phyloP scores from a whole-genome alignment of 192 early-diverging fungal species.

The Diversispora epigaea region DNA sequence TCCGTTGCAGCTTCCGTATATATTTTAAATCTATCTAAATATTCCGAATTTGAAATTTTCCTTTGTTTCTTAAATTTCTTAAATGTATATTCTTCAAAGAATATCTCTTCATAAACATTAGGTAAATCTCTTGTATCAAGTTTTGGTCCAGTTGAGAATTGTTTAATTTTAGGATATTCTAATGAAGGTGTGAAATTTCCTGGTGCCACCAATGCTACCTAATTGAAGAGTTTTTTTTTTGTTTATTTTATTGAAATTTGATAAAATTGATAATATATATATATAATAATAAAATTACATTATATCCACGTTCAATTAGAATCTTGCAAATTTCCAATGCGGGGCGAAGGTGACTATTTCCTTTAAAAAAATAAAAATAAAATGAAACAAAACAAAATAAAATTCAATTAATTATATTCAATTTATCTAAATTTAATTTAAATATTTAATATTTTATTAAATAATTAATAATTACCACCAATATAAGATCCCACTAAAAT shows the following conservation, averaged over 20 bases:
- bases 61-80: not conserved
- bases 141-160: not conserved
- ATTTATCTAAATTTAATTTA: not conserved
- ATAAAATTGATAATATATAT: not conserved
- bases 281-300: not conserved
- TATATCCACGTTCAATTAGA: slow-evolving; percentile 9
- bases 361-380: not conserved
- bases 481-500: slow-evolving; percentile 7
- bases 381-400: not conserved
- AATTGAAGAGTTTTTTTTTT: not conserved
- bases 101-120: not conserved
- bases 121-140: not conserved
- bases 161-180: slow-evolving; percentile 8
- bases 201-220: slow-evolving; percentile 9
- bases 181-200: not conserved
- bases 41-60: not conserved
- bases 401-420: not conserved
- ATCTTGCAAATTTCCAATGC: slow-evolving; percentile 15
- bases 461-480: slow-evolving; percentile 18
- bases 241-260: not conserved
- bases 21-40: slow-evolving; percentile 2
- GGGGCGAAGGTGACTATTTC: not conserved
- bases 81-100: slow-evolving; percentile 7
- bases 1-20: slow-evolving; percentile 6
- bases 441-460: not conserved